Evolutionary conservation across 345 rosid species (phyloP).

Genomic region (Aethionema arabicum): DNA sequence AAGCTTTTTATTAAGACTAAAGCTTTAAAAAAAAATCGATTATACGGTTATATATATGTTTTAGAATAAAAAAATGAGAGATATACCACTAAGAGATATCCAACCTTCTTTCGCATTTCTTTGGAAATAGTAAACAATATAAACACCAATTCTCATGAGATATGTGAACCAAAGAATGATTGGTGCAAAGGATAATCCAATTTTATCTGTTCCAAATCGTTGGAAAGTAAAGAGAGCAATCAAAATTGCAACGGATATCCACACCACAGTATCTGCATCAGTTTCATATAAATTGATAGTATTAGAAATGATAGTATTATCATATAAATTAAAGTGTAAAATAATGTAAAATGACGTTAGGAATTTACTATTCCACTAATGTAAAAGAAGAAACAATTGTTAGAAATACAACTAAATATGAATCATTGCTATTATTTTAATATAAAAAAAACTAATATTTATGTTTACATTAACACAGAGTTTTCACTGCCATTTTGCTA

Average conservation of each 20-base stretch:
- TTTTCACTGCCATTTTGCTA: no score
- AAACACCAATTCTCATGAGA: constrained; percentile 57
- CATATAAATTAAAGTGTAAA: background rate
- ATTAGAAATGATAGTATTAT: background rate
- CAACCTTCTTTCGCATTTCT: constrained; percentile 52
- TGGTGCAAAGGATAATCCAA: constrained; percentile 68
- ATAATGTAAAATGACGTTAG: background rate
- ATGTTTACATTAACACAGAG: no score
- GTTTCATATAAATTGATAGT: background rate
- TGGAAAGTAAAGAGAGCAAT: constrained; percentile 49
- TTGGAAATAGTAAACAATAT: constrained; percentile 51
- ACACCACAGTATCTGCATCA: constrained; percentile 60
- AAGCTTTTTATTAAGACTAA: no score
- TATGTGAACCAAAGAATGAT: constrained; percentile 63
- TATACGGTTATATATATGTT: no score
- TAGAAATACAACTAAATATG: background rate
- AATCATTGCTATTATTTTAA: no score
- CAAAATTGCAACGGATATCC: constrained; percentile 61
- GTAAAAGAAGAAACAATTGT: background rate
- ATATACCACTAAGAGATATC: constrained; percentile 79
- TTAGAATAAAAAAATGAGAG: no score
- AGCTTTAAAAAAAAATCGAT: no score
- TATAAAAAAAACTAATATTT: no score
- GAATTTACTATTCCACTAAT: constrained; percentile 61
- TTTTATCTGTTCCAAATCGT: constrained; percentile 70